These are phyloP conservation scores for Excoecaria agallocha DNA, from an alignment of 345 rosid species.

Conservation along the genomic window DNA sequence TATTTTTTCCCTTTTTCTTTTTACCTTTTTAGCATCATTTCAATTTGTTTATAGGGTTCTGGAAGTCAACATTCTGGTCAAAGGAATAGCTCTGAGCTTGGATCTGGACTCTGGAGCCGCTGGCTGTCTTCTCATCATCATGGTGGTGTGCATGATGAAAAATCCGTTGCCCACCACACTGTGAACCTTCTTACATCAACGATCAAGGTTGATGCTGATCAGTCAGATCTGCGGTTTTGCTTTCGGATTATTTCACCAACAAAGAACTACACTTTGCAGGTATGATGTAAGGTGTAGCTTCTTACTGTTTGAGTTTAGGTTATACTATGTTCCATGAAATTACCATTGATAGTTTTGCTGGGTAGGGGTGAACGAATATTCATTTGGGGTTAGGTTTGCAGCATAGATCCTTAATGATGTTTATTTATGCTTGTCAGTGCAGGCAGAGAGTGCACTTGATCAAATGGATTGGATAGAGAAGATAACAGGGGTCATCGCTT, in stretches of 20 bases:
- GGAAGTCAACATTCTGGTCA: constrained; percentile 74
- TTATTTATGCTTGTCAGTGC: constrained; percentile 67
- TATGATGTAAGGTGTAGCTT: constrained; percentile 36
- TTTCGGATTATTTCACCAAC: constrained; percentile 98
- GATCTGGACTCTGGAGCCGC: constrained; percentile 90
- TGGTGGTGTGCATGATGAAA: constrained; percentile 96
- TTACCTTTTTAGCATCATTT: background rate
- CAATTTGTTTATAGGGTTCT: constrained; percentile 52
- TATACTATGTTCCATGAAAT: background rate
- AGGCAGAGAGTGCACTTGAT: constrained; percentile 98
- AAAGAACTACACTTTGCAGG: constrained; percentile 98
- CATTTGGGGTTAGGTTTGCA: constrained; percentile 7
- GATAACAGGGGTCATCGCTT: constrained; percentile 98
- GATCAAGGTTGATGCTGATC: constrained; percentile 94
- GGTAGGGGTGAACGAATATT: background rate
- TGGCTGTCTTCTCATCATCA: constrained; percentile 97
- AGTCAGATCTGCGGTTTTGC: constrained; percentile 97
- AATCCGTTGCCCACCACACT: constrained; percentile 97
- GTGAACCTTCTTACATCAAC: constrained; percentile 99
- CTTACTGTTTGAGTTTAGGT: constrained; percentile 12
- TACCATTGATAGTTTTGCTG: background rate
- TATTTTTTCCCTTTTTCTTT: background rate
- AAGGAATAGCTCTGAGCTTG: constrained; percentile 93
- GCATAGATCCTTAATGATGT: constrained; percentile 36
- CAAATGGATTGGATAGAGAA: constrained; percentile 99